Evolutionary conservation across 768 basidiomycete species (phyloP), one percentile per base, ranked within the genome.

Genomic region (Peribolospora kevripleyi): DNA sequence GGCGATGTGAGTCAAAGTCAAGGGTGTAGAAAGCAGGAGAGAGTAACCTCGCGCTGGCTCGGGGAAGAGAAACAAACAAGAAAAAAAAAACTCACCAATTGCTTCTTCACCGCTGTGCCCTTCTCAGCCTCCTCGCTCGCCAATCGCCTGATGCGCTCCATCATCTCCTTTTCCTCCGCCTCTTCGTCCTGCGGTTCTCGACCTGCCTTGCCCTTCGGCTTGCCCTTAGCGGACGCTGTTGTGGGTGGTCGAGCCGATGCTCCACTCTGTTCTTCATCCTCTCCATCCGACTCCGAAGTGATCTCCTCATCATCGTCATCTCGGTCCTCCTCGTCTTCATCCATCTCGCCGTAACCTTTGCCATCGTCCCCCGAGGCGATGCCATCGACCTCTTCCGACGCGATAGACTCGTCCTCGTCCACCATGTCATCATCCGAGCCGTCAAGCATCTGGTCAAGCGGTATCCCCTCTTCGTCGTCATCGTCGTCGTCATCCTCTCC

Each of bases 51-150:
- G 25, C 25, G 25, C 25, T 25, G 25, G 25, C 5, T 42, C 52
- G 53, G 53, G 59, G 52, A 55, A 56, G 37, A 54, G 7, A 49
- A 40, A 51, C 40, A 47, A 52, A 52, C 8, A 13, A 43, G 25
- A 25, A 13, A 1, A 50, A 25, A 51, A 49, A 70, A n/a, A 54
- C 82, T 56, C 62, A 83, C 91, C 54, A 87, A 75, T 69, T 97
- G 91, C 58, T 75, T 76, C 50, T 77, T 73, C 54, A 95, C 78
- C 5, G 83, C 86, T 59, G 75, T 76, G 3, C 90, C 91, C 67
- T 95, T 97, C 67, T 71, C 70, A 47, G 62, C 64, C 11, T 64
- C 59, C 42, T 50, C 42, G 38, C 25, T 46, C 39, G 36, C 11
- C 54, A 46, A 38, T 36, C 36, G 45, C 25, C 42, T 11, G 45